Evolutionary conservation across 108 stramenopile genomes (phyloP).

Genomic region (Cylindrotheca fusiformis): DNA sequence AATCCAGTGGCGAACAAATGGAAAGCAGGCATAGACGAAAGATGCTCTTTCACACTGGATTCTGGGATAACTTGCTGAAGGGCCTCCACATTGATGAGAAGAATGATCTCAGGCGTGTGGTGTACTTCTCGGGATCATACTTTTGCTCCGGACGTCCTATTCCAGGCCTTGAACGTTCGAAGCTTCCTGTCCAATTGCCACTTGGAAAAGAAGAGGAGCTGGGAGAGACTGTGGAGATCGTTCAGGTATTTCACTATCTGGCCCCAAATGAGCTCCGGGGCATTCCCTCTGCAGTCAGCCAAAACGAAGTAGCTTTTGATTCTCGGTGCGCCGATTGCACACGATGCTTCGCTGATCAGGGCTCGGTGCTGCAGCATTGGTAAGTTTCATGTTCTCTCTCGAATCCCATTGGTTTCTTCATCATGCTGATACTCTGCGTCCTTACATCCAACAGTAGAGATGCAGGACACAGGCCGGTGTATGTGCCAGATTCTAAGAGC

Average conservation of each 20-base stretch:
- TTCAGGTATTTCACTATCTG: conserved; percentile 28
- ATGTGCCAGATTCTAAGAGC: conserved; percentile 6
- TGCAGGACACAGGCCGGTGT: conserved; percentile 50
- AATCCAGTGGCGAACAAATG: conserved; percentile 29
- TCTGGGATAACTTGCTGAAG: conserved; percentile 38
- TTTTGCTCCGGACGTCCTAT: conserved; percentile 43
- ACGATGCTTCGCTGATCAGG: conserved; percentile 31
- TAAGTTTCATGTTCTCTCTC: conserved; percentile 3
- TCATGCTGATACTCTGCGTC: too few species aligned
- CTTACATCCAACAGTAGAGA: conserved; percentile 32
- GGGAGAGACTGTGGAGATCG: conserved; percentile 44
- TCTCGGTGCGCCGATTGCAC: conserved; percentile 46
- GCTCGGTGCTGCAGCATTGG: conserved; percentile 49
- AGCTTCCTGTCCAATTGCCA: conserved; percentile 29
- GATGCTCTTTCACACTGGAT: conserved; percentile 38
- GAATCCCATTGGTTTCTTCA: not conserved
- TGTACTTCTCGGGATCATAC: conserved; percentile 42
- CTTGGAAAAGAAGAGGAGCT: conserved; percentile 19
- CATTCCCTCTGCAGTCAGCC: not conserved
- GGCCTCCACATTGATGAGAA: conserved; percentile 31
- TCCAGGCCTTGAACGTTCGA: conserved; percentile 29
- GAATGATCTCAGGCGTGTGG: conserved; percentile 26
- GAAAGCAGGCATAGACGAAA: conserved; percentile 45
- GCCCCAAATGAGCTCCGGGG: conserved; percentile 25
- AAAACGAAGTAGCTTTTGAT: conserved; percentile 28